A percentile compares a stretch with the other conserved stretches of the same genome.
Conservation (phyloP, 1,139 yeast genomes). For the Nakaseomyces bracarensis region DNA sequence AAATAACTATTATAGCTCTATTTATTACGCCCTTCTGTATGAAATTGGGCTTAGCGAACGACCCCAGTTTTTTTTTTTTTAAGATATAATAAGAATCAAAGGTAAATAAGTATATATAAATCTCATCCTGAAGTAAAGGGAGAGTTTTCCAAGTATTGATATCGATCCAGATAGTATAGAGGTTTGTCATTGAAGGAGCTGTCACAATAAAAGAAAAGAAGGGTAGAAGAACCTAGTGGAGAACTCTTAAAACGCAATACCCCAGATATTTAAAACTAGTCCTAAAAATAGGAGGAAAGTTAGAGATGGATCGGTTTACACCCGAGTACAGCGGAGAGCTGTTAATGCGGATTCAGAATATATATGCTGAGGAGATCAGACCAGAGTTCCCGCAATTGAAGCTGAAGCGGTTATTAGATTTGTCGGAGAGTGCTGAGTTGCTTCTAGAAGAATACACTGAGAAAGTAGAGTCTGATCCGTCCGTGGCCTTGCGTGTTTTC, state of each 20-base stretch:
- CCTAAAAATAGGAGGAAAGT: too few species aligned
- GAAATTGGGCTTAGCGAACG: background rate
- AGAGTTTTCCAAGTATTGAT: too few species aligned
- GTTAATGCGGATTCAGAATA: conserved; percentile 24
- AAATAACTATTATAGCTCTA: background rate
- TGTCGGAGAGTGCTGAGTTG: conserved; percentile 30
- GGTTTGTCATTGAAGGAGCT: too few species aligned
- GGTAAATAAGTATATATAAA: too few species aligned
- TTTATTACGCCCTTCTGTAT: background rate
- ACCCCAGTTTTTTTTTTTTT: too few species aligned
- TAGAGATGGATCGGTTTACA: conserved; percentile 22
- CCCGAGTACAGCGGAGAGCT: conserved; percentile 35
- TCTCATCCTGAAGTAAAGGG: too few species aligned
- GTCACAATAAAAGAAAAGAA: too few species aligned
- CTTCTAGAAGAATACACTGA: conserved; percentile 27
- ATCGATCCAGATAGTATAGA: too few species aligned
- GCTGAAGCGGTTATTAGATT: conserved; percentile 30
- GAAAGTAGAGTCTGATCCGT: conserved; percentile 14
- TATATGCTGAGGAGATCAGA: conserved; percentile 29
- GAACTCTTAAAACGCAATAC: too few species aligned
- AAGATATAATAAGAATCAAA: too few species aligned
- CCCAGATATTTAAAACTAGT: too few species aligned
- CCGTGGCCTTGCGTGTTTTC: conserved; percentile 28
- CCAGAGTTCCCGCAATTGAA: conserved; percentile 26
- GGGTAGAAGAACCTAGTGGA: too few species aligned